A percentile compares a stretch with the other conserved stretches of the same genome.
phyloP scores from a whole-genome alignment of 768 basidiomycete species.

The Coprinellus micaceus region DNA sequence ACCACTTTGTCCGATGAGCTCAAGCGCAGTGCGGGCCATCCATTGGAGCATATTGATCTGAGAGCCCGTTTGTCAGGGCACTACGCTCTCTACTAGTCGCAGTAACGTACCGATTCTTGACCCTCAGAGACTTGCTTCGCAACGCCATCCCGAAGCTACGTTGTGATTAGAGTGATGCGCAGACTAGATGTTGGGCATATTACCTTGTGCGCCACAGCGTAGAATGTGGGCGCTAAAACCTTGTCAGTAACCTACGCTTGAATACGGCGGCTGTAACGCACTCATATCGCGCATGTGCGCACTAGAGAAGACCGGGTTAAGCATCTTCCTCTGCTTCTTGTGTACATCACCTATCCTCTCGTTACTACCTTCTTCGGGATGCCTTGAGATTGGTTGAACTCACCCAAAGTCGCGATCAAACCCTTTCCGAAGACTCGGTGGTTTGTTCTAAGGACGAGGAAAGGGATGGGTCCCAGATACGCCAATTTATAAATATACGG shows the following conservation, averaged over 20 bases:
- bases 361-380: no score
- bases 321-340: conserved; percentile 34
- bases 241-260: not conserved
- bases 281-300: conserved; percentile 35
- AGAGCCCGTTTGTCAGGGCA: not conserved
- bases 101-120: conserved; percentile 19
- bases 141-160: conserved; percentile 23
- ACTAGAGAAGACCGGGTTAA: conserved; percentile 36
- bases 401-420: conserved; percentile 8
- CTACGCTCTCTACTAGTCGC: not conserved
- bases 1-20: conserved; percentile 11
- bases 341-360: conserved; percentile 36
- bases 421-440: conserved; percentile 6
- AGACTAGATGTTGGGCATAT: not conserved
- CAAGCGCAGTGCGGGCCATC: conserved; percentile 8
- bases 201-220: conserved; percentile 29
- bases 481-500: not conserved
- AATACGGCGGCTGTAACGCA: conserved; percentile 8
- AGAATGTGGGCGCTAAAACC: conserved; percentile 32
- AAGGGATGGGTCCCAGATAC: conserved; percentile 12
- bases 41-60: conserved; percentile 8
- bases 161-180: conserved; percentile 5
- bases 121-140: conserved; percentile 23
- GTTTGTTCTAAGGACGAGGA: conserved; percentile 2
- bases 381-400: not conserved